Evolutionary conservation across 768 basidiomycete genomes (phyloP).

Genomic region (Phanerodontia chrysosporium): DNA sequence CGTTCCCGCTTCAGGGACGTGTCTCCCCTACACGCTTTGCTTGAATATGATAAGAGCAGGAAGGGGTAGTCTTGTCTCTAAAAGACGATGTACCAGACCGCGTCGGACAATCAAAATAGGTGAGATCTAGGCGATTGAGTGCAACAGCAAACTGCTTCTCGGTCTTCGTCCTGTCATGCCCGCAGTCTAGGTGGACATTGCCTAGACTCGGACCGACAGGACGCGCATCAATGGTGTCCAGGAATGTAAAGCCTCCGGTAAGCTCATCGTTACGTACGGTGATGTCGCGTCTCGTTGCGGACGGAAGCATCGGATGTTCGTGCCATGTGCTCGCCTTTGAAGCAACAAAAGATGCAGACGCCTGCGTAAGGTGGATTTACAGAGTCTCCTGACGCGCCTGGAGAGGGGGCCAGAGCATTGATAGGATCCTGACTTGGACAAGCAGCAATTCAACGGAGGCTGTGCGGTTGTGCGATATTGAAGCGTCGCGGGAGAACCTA

Average conservation of each 20-base stretch:
- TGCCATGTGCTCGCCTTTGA: neutral
- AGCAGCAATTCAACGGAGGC: neutral
- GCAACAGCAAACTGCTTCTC: neutral
- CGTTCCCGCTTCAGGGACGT: neutral
- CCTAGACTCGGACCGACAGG: neutral
- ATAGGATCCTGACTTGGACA: neutral
- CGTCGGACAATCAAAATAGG: neutral
- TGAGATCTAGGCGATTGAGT: neutral
- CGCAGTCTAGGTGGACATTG: neutral
- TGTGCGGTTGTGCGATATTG: neutral
- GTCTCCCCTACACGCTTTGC: neutral
- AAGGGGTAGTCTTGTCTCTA: neutral
- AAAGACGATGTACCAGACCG: neutral
- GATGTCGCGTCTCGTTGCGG: neutral
- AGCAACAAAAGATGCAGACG: neutral
- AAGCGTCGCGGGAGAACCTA: slow-evolving; percentile 2
- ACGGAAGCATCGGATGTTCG: neutral
- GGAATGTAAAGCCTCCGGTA: slow-evolving; percentile 1
- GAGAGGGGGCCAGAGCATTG: neutral
- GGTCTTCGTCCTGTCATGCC: neutral
- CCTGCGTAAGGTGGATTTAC: neutral
- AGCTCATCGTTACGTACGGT: slow-evolving; percentile 7
- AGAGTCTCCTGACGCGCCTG: neutral
- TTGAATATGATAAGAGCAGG: neutral
- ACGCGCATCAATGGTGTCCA: neutral